Percentiles rank a stretch among this genome's conserved stretches.
Conservation (phyloP, 164 flowering plant genomes). For the Hamamelis virginiana region DNA sequence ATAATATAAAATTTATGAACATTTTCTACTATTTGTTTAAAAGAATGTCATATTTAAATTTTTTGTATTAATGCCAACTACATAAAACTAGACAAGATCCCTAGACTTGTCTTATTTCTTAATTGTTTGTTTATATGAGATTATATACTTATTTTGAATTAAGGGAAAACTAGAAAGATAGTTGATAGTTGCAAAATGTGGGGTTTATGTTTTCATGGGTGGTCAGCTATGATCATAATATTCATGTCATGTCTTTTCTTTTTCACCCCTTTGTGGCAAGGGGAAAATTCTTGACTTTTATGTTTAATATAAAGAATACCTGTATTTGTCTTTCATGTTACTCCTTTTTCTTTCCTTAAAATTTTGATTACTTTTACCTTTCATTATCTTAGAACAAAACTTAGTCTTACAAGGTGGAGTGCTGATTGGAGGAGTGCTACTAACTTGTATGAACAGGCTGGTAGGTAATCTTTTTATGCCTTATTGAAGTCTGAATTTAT, state of each 20-base stretch:
- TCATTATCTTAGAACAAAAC: slow-evolving; percentile 57
- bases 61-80: not conserved
- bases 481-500: not conserved
- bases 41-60: not conserved
- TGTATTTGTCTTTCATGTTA: not conserved
- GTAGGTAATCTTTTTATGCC: slow-evolving; percentile 31
- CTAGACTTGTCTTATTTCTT: not conserved
- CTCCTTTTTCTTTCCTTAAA: not conserved
- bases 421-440: slow-evolving; percentile 94
- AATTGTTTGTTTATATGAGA: not conserved
- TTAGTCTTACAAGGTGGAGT: slow-evolving; percentile 89
- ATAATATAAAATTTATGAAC: not conserved
- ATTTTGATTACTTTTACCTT: not conserved
- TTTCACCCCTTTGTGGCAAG: not conserved
- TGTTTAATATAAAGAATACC: not conserved
- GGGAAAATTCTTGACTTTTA: not conserved
- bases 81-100: not conserved
- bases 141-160: too few species aligned
- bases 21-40: not conserved
- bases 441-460: slow-evolving; percentile 82
- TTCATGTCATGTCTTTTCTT: too few species aligned
- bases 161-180: too few species aligned
- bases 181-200: too few species aligned
- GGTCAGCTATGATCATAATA: too few species aligned
- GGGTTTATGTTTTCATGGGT: too few species aligned